Percentiles rank a stretch among this genome's conserved stretches.
phyloP scores from a whole-genome alignment of 495 filamentous ascomycete species.

The Pyrenula massariospora region DNA sequence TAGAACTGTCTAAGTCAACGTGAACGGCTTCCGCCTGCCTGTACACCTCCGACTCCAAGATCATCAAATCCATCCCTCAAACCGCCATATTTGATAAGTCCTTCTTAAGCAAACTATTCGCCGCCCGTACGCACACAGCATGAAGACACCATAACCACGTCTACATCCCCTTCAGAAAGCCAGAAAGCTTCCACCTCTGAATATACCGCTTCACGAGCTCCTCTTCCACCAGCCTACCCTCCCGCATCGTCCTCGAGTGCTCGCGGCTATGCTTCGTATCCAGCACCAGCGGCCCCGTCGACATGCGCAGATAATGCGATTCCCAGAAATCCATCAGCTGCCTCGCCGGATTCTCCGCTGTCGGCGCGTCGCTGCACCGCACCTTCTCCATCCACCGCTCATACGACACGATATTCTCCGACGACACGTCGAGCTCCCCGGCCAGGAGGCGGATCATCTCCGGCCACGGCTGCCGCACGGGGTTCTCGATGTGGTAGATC shows the following conservation, averaged over 20 bases:
- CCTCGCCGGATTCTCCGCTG: constrained; percentile 25
- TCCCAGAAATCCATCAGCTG: constrained; percentile 31
- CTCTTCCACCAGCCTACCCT: constrained; percentile 19
- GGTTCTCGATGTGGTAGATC: constrained; percentile 40
- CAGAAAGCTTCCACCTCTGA: not conserved
- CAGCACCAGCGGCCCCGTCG: constrained; percentile 32
- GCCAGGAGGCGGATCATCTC: constrained; percentile 22
- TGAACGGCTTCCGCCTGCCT: not conserved
- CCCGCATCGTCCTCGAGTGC: constrained; percentile 22
- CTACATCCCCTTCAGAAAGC: not conserved
- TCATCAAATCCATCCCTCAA: not conserved
- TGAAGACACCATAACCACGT: not conserved
- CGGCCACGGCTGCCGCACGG: constrained; percentile 27
- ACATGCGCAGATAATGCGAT: constrained; percentile 29
- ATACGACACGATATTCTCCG: constrained; percentile 17
- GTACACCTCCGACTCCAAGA: not conserved
- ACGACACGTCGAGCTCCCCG: constrained; percentile 17
- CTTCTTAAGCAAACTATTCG: not conserved
- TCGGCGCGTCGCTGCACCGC: constrained; percentile 1
- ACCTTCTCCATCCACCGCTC: constrained; percentile 26
- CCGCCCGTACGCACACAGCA: not conserved
- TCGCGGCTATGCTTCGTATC: constrained; percentile 22
- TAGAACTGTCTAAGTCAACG: not conserved
- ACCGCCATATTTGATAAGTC: not conserved
- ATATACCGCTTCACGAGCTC: constrained; percentile 3